Conservation (phyloP, 805 yeast genomes). For the Cyberlindnera euphorbiae region DNA sequence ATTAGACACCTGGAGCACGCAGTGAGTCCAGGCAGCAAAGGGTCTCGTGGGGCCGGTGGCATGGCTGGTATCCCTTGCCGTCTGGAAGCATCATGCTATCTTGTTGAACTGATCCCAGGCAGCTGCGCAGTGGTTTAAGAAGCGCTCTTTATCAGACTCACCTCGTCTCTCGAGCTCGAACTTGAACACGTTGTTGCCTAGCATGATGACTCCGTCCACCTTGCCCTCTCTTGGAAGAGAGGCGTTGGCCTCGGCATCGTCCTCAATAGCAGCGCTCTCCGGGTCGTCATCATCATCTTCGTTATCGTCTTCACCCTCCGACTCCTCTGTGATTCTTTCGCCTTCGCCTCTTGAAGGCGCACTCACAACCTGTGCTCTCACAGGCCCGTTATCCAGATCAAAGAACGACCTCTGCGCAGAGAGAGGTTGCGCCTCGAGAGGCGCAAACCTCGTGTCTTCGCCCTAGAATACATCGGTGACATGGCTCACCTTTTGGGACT, state of each 20-base stretch:
- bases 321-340: constrained; percentile 15
- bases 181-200: constrained; percentile 21
- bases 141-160: constrained; percentile 24
- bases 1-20: too few species aligned
- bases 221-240: constrained; percentile 8
- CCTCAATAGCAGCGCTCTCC: constrained; percentile 34
- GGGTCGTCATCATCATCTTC: constrained; percentile 23
- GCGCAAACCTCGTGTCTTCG: constrained; percentile 42
- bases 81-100: constrained; percentile 6
- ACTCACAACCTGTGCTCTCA: constrained; percentile 14
- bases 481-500: constrained; percentile 23
- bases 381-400: constrained; percentile 17
- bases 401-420: constrained; percentile 43
- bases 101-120: constrained; percentile 31
- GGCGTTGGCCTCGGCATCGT: constrained; percentile 26
- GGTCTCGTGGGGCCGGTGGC: too few species aligned
- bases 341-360: constrained; percentile 2
- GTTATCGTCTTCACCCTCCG: constrained; percentile 10
- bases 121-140: constrained; percentile 30
- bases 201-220: constrained; percentile 17
- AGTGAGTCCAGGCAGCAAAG: too few species aligned
- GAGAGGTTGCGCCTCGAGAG: constrained; percentile 46
- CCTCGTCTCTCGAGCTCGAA: constrained; percentile 20
- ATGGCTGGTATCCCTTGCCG: too few species aligned
- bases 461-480: constrained; percentile 49